Conservation (phyloP, 2,329 filamentous ascomycete genomes). For the Xylaria sp. region DNA sequence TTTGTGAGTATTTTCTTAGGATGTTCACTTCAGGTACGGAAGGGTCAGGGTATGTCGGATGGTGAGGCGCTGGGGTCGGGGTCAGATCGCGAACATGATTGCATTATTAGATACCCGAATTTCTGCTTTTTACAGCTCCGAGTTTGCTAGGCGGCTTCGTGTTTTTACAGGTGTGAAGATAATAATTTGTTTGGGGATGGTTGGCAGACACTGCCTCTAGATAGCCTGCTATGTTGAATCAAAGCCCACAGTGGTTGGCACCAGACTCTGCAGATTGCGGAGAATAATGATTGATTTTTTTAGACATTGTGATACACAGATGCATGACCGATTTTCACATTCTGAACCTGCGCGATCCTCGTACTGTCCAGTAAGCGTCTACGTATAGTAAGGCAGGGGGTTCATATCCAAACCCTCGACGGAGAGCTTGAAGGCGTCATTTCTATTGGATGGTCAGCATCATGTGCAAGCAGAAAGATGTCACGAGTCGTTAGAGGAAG, state of each 20-base stretch:
- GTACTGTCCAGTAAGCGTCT: neutral
- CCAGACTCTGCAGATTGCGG: neutral
- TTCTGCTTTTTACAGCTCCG: constrained; percentile 16
- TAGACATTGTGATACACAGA: neutral
- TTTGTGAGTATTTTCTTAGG: constrained; percentile 1
- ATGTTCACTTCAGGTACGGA: constrained; percentile 12
- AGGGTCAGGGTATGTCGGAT: constrained; percentile 17
- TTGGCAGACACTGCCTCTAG: neutral
- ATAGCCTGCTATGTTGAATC: constrained; percentile 5
- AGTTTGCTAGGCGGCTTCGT: constrained; percentile 3
- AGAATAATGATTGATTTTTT: constrained; percentile 3
- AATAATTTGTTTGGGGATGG: neutral
- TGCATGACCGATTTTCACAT: neutral
- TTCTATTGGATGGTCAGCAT: constrained; percentile 52
- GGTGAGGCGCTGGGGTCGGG: constrained; percentile 32
- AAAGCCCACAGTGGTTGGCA: neutral
- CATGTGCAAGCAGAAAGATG: neutral
- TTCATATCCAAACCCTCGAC: constrained; percentile 68
- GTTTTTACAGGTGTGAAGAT: neutral
- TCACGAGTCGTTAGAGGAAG: constrained; percentile 17
- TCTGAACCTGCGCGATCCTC: neutral
- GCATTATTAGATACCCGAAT: constrained; percentile 39
- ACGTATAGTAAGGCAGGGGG: constrained; percentile 62
- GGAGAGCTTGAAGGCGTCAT: constrained; percentile 70
- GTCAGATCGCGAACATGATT: constrained; percentile 28